Percentiles rank a stretch among this genome's conserved stretches.
These are phyloP conservation scores for sorghum (Sorghum bicolor) DNA, from an alignment of 176 grass and related monocot genomes.

Conservation along the genomic window DNA sequence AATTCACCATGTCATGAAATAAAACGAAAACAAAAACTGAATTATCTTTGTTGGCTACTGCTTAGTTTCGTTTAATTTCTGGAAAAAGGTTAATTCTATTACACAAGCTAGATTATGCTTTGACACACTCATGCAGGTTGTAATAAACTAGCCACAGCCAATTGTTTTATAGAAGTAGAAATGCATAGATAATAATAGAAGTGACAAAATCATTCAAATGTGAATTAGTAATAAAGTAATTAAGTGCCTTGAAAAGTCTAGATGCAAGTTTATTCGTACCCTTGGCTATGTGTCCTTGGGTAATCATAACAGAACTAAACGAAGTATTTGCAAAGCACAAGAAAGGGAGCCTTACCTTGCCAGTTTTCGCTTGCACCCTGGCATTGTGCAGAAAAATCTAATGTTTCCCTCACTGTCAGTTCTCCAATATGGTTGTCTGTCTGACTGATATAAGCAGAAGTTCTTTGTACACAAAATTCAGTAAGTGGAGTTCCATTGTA, in stretches of 20 bases:
- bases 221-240: not conserved
- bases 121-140: not conserved
- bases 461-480: conserved; percentile 71
- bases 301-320: not conserved
- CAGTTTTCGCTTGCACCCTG: conserved; percentile 64
- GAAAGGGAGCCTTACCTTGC: conserved; percentile 42
- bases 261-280: not conserved
- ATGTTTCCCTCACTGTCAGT: conserved; percentile 69
- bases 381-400: conserved; percentile 74
- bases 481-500: conserved; percentile 53
- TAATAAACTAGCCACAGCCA: not conserved
- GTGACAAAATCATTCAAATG: not conserved
- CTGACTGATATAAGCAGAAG: conserved; percentile 81
- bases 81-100: not conserved
- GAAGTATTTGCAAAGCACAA: not conserved
- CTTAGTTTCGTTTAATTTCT: not conserved
- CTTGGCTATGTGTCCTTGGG: not conserved
- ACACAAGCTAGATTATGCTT: not conserved
- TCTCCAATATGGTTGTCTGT: conserved; percentile 72
- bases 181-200: not conserved
- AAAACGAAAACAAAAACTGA: not conserved
- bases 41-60: not conserved
- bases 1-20: not conserved
- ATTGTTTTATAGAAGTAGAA: not conserved
- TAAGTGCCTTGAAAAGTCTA: not conserved